Evolutionary conservation across 805 yeast species (phyloP).

Genomic region (Debaryomyces hansenii): DNA sequence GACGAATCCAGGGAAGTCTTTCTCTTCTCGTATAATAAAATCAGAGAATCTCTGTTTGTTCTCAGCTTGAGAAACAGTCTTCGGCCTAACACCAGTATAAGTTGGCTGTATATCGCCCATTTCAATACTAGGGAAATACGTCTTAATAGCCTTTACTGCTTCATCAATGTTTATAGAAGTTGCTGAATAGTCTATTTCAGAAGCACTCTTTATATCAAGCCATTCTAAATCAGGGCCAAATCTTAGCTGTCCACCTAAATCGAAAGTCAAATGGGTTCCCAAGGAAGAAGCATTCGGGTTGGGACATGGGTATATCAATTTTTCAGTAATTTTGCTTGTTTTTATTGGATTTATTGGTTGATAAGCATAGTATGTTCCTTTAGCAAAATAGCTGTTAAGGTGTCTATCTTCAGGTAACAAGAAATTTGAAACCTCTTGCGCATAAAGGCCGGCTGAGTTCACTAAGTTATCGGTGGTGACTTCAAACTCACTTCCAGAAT

Average conservation of each 20-base stretch:
- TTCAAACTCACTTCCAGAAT: constrained; percentile 29
- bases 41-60: constrained; percentile 56
- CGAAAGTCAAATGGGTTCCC: constrained; percentile 87
- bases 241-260: constrained; percentile 71
- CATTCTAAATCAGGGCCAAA: constrained; percentile 93
- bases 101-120: constrained; percentile 56
- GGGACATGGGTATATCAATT: constrained; percentile 69
- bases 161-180: constrained; percentile 46
- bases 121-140: constrained; percentile 64
- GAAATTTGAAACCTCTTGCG: constrained; percentile 70
- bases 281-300: constrained; percentile 69
- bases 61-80: constrained; percentile 49
- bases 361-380: constrained; percentile 78
- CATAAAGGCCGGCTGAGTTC: constrained; percentile 79
- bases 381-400: constrained; percentile 65
- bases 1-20: constrained; percentile 73
- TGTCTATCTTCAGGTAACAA: constrained; percentile 64
- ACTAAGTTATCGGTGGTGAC: constrained; percentile 59
- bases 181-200: constrained; percentile 47
- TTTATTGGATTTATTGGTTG: constrained; percentile 44
- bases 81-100: constrained; percentile 85
- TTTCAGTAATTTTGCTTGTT: constrained; percentile 23
- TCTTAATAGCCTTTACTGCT: constrained; percentile 58
- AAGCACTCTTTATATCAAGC: constrained; percentile 45
- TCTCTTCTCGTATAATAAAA: constrained; percentile 69